Conservation (phyloP, 1,139 yeast species). For the Saccharomycopsis hybrid region DNA sequence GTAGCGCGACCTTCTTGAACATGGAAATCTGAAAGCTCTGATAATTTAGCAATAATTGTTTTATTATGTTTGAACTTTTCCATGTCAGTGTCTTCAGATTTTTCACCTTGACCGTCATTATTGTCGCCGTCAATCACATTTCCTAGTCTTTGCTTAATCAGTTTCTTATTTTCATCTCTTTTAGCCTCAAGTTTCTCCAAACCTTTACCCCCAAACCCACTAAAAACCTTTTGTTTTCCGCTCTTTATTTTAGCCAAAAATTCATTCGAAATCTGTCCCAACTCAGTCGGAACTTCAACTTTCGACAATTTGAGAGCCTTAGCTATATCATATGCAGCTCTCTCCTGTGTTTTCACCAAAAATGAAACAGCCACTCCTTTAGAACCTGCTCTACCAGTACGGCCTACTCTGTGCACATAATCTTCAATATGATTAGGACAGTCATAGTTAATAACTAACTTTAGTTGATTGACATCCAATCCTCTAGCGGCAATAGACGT, state of each 20-base stretch:
- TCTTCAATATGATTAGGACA: slow-evolving; percentile 93
- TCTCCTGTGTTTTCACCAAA: slow-evolving; percentile 56
- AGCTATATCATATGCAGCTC: slow-evolving; percentile 65
- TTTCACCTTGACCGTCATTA: slow-evolving; percentile 22
- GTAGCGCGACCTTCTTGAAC: slow-evolving; percentile 59
- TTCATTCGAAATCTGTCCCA: slow-evolving; percentile 46
- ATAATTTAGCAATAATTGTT: slow-evolving; percentile 15
- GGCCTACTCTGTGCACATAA: slow-evolving; percentile 91
- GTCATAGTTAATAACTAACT: slow-evolving; percentile 78
- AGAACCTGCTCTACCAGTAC: slow-evolving; percentile 92
- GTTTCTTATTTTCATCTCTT: slow-evolving; percentile 48
- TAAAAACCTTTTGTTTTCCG: slow-evolving; percentile 62
- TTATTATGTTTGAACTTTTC: background rate
- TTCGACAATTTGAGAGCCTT: slow-evolving; percentile 54
- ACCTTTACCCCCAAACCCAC: slow-evolving; percentile 94
- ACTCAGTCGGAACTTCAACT: slow-evolving; percentile 41
- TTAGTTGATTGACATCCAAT: slow-evolving; percentile 77
- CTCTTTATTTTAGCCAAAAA: slow-evolving; percentile 58
- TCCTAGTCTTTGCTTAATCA: slow-evolving; percentile 32
- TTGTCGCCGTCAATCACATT: slow-evolving; percentile 32
- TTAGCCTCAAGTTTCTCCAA: slow-evolving; percentile 70
- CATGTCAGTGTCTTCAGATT: too few species aligned
- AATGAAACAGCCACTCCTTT: slow-evolving; percentile 76
- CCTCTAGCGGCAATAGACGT: slow-evolving; percentile 97
- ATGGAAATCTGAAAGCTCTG: slow-evolving; percentile 38